Evolutionary conservation across 1,284 basidiomycete genomes (phyloP), one percentile per base, ranked within the genome.

Genomic region (Lentinus polychrous): DNA sequence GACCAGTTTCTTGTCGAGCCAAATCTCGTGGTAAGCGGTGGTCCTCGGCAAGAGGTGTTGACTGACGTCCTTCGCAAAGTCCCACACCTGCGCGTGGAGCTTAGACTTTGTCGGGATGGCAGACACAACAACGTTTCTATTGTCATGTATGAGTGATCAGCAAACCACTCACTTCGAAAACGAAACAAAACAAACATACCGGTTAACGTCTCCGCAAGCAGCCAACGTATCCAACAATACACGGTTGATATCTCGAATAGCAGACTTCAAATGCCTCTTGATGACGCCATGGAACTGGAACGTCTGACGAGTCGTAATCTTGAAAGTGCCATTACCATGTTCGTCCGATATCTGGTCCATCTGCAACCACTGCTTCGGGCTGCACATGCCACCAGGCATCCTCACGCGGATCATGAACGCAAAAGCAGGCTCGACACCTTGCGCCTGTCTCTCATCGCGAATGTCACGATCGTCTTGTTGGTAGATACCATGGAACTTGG

Each of bases 231-330:
- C 96, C 52, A 99, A 75, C 59, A 97, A 66, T 27, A 79, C 84
- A 51, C 86, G 79, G 72, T 99, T 99, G 68, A 99, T 98, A 50
- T 86, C 91, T 71, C 96, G 93, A 64, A 99, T 98, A 17, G 94
- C 90, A 36, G 88, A 83, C 74, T 99, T 99, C 66, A 99, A 71
- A 67, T 99, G 91, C 56, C 80, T 79, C 78, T 99, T 99, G 74
- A 99, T 88, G 57, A 99, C 87, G 53, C 95, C 95, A 69, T 99
- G 95, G 79, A 97, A 99, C 72, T 99, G 95, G 84, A 98, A 98
- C n/a, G 96, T 99, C 70, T 94, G 86, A 53, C 95, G 78, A 23
- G 96, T 99, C 44, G 95, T 99, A 59, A 99, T 86, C 76, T 99
- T 99, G 74, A 99, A 88, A 12, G 94, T 94, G 49, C 89, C 82